A percentile compares a stretch with the other conserved stretches of the same genome.
Evolutionary conservation across 768 basidiomycete genomes (phyloP).

Genomic region (Termitomyces bulborhizus): DNA sequence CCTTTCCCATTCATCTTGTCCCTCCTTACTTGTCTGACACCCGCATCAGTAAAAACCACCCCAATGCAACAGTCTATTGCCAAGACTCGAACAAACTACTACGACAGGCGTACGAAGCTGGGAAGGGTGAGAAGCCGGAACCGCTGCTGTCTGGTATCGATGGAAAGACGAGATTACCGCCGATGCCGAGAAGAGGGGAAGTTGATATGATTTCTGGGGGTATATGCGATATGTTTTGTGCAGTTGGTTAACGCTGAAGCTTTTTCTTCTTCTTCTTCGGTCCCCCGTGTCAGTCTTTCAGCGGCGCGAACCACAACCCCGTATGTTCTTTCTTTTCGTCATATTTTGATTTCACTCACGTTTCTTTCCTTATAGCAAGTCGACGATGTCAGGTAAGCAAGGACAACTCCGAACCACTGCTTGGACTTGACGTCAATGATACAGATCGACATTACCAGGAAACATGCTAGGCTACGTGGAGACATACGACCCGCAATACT

Average conservation of each 20-base stretch:
- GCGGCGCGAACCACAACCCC: conserved; percentile 54
- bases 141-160: conserved; percentile 34
- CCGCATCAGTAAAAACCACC: conserved; percentile 53
- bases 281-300: conserved; percentile 74
- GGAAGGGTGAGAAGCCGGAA: conserved; percentile 32
- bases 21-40: neutral
- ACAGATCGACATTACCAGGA: conserved; percentile 55
- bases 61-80: conserved; percentile 53
- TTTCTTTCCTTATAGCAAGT: conserved; percentile 31
- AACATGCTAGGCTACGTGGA: conserved; percentile 72
- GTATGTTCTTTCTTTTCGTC: conserved; percentile 25
- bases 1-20: neutral
- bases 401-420: too few relatives aligned
- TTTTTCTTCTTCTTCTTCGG: conserved; percentile 29
- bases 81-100: conserved; percentile 58
- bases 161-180: conserved; percentile 27
- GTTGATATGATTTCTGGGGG: conserved; percentile 75
- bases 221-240: conserved; percentile 20
- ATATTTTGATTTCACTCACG: neutral
- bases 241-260: neutral
- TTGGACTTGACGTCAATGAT: neutral
- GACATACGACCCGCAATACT: conserved; percentile 52
- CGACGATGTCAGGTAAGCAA: conserved; percentile 50
- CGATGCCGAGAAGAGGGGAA: conserved; percentile 52
- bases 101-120: conserved; percentile 46